A percentile compares a stretch with the other conserved stretches of the same genome.
These are phyloP conservation scores for Avena insularis DNA, from an alignment of 176 grass and related monocot genomes.

Conservation along the genomic window DNA sequence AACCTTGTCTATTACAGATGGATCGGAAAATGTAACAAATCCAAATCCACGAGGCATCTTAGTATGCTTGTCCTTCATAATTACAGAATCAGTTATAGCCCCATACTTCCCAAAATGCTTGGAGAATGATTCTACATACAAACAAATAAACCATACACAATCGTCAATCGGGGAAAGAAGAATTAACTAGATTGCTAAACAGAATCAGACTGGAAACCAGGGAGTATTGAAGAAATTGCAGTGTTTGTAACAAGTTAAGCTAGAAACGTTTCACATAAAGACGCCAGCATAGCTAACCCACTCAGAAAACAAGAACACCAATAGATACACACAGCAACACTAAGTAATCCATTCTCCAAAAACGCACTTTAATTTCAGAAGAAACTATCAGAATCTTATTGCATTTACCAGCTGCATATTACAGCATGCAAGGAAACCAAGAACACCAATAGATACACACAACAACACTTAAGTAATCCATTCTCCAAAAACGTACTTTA, in stretches of 20 bases:
- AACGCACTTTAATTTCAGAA: neutral
- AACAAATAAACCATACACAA: slow-evolving; percentile 67
- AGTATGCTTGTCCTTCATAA: slow-evolving; percentile 99
- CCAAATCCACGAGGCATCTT: slow-evolving; percentile 99
- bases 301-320: slow-evolving; percentile 19
- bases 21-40: slow-evolving; percentile 99
- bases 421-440: slow-evolving; percentile 14
- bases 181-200: slow-evolving; percentile 29
- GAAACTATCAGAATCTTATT: neutral
- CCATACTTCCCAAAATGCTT: slow-evolving; percentile 99
- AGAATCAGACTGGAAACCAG: slow-evolving; percentile 31
- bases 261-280: slow-evolving; percentile 24
- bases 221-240: slow-evolving; percentile 10
- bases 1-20: slow-evolving; percentile 96
- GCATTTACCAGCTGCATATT: slow-evolving; percentile 11
- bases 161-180: slow-evolving; percentile 47
- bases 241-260: neutral
- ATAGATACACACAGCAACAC: neutral
- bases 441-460: neutral
- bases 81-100: slow-evolving; percentile 95
- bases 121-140: slow-evolving; percentile 89
- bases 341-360: neutral
- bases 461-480: neutral
- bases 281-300: neutral
- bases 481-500: neutral